A percentile compares a stretch with the other conserved stretches of the same genome.
phyloP scores from a whole-genome alignment of 495 filamentous ascomycete species.

The Penicillium cataractarum region DNA sequence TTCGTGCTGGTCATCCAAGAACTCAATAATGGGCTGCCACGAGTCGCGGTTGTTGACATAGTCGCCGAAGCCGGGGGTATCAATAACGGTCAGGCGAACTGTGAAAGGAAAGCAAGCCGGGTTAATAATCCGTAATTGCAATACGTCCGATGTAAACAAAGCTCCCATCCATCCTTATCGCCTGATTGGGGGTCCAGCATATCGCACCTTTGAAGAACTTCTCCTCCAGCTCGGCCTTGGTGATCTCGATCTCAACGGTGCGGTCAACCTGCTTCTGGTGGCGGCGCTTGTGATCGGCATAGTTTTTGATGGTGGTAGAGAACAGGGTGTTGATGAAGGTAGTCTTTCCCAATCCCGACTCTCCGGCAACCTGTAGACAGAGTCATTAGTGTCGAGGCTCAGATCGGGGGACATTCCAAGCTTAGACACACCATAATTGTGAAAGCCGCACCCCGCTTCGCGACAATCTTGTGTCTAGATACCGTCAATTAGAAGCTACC shows the following conservation, averaged over 20 bases:
- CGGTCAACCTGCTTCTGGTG: conserved; percentile 99
- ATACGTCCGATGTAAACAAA: not conserved
- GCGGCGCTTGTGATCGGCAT: conserved; percentile 97
- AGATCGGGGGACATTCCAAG: conserved; percentile 10
- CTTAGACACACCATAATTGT: conserved; percentile 86
- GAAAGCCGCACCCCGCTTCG: conserved; percentile 97
- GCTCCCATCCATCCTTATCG: not conserved
- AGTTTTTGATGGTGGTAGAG: conserved; percentile 99
- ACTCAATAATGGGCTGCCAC: conserved; percentile 99
- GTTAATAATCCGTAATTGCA: conserved; percentile 19
- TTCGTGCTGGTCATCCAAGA: conserved; percentile 99
- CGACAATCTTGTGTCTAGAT: conserved; percentile 94
- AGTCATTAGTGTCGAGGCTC: conserved; percentile 34
- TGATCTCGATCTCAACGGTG: conserved; percentile 99
- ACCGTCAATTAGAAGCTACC: conserved; percentile 37
- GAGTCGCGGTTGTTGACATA: conserved; percentile 99
- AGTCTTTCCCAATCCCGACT: conserved; percentile 98
- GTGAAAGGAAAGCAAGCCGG: conserved; percentile 20
- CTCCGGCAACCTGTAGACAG: conserved; percentile 80
- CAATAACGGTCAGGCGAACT: conserved; percentile 98
- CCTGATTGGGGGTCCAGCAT: not conserved
- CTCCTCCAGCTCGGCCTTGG: conserved; percentile 98
- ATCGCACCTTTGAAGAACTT: conserved; percentile 98
- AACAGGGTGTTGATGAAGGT: conserved; percentile 99
- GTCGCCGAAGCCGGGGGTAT: conserved; percentile 98